These are phyloP conservation scores for Aphanomyces astaci DNA, from an alignment of 352 stramenopile species.

Conservation along the genomic window DNA sequence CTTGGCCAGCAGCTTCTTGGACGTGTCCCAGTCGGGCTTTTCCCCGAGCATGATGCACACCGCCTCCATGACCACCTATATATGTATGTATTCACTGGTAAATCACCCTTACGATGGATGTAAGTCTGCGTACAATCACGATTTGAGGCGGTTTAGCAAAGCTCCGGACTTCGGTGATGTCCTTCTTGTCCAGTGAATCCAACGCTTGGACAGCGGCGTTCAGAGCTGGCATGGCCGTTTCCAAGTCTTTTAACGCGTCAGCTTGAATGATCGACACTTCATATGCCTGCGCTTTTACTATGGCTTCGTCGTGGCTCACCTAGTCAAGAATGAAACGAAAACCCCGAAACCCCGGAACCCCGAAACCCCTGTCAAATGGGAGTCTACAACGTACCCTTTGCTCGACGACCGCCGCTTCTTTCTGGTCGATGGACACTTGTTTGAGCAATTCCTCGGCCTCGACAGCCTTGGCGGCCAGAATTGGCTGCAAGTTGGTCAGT, in stretches of 20 bases:
- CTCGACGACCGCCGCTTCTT: slow-evolving; percentile 87
- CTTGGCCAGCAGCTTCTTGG: slow-evolving; percentile 65
- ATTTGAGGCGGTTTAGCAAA: slow-evolving; percentile 89
- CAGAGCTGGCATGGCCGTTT: slow-evolving; percentile 89
- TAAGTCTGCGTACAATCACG: slow-evolving; percentile 55
- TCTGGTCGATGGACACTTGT: slow-evolving; percentile 88
- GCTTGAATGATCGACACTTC: slow-evolving; percentile 86
- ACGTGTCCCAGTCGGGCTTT: slow-evolving; percentile 78
- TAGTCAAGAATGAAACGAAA: too few species aligned
- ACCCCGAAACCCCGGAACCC: too few species aligned
- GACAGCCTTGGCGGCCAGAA: slow-evolving; percentile 83
- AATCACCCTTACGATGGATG: too few species aligned
- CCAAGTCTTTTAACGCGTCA: slow-evolving; percentile 89
- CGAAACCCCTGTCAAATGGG: too few species aligned
- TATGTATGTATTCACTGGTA: slow-evolving; percentile 81
- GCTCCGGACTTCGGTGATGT: slow-evolving; percentile 92
- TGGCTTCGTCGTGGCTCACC: not conserved
- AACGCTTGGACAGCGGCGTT: slow-evolving; percentile 85
- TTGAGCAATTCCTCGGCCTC: slow-evolving; percentile 89
- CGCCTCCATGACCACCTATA: slow-evolving; percentile 88
- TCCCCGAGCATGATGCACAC: slow-evolving; percentile 83
- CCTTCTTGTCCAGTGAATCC: slow-evolving; percentile 86
- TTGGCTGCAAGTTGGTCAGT: slow-evolving; percentile 86
- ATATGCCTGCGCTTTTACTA: slow-evolving; percentile 84
- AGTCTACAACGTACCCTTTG: slow-evolving; percentile 55